Conservation (phyloP, 805 yeast genomes). For the Metschnikowia amazonensis region DNA sequence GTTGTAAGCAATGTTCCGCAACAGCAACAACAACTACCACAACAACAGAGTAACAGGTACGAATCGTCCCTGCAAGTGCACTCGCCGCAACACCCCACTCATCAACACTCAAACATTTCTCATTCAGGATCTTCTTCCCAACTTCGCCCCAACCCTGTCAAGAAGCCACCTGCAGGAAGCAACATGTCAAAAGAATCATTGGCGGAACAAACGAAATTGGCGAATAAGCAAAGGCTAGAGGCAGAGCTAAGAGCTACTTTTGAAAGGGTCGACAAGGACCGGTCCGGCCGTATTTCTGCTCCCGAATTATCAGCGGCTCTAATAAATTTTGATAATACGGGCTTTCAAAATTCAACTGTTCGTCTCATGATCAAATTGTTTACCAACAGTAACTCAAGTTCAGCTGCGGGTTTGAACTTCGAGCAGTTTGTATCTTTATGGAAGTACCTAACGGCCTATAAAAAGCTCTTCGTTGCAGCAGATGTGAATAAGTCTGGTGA, state of each 20-base stretch:
- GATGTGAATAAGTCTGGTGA: constrained; percentile 57
- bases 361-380: constrained; percentile 60
- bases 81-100: constrained; percentile 2
- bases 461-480: constrained; percentile 57
- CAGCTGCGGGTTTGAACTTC: constrained; percentile 35
- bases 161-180: constrained; percentile 15
- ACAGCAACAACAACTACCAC: constrained; percentile 6
- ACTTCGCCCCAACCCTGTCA: constrained; percentile 9
- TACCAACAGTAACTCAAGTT: constrained; percentile 31
- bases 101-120: constrained; percentile 3
- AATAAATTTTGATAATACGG: constrained; percentile 60
- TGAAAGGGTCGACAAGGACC: constrained; percentile 51
- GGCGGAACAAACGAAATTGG: constrained; percentile 15
- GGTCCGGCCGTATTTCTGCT: constrained; percentile 52
- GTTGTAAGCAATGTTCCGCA: constrained; percentile 4
- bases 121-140: background rate
- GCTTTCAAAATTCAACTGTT: constrained; percentile 58
- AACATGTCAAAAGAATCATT: constrained; percentile 22
- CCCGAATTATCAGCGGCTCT: constrained; percentile 56
- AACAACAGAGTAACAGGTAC: constrained; percentile 1
- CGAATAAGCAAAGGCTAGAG: constrained; percentile 43
- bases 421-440: constrained; percentile 65
- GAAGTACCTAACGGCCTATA: constrained; percentile 66
- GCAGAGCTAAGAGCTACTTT: constrained; percentile 47
- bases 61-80: constrained; percentile 3